phyloP scores from a whole-genome alignment of 495 filamentous ascomycete species.

The Extremus antarcticus region DNA sequence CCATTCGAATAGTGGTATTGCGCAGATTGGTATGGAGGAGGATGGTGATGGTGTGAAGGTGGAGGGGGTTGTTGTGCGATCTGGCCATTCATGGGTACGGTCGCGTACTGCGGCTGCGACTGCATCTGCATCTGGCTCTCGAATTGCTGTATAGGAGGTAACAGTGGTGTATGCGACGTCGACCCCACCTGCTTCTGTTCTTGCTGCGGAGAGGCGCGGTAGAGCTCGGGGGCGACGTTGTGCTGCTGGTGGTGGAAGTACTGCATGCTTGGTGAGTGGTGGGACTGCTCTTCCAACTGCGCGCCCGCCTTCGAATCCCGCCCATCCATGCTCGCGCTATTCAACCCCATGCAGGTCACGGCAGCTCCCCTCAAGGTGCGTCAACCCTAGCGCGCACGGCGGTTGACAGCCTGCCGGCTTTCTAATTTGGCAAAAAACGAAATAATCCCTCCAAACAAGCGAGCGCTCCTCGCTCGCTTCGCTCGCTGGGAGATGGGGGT shows the following conservation, averaged over 20 bases:
- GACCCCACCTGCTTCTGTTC: not conserved
- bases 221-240: not conserved
- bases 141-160: conserved; percentile 6
- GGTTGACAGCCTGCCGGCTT: not conserved
- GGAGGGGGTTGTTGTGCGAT: not conserved
- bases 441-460: not conserved
- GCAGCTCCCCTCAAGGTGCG: not conserved
- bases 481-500: no score
- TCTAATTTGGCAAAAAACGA: not conserved
- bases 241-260: not conserved
- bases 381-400: not conserved
- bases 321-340: not conserved
- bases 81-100: not conserved
- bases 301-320: not conserved
- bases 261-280: not conserved
- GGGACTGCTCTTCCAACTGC: not conserved
- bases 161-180: not conserved
- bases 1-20: conserved; percentile 4
- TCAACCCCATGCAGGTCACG: not conserved
- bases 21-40: not conserved
- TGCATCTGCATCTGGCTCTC: not conserved
- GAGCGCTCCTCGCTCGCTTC: no score
- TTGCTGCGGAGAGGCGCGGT: not conserved
- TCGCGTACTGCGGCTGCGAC: conserved; percentile 8
- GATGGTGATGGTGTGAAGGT: not conserved